Base-by-base conservation (phyloP, 73 alveolate genomes). In the Blepharisma japonicum region DNA sequence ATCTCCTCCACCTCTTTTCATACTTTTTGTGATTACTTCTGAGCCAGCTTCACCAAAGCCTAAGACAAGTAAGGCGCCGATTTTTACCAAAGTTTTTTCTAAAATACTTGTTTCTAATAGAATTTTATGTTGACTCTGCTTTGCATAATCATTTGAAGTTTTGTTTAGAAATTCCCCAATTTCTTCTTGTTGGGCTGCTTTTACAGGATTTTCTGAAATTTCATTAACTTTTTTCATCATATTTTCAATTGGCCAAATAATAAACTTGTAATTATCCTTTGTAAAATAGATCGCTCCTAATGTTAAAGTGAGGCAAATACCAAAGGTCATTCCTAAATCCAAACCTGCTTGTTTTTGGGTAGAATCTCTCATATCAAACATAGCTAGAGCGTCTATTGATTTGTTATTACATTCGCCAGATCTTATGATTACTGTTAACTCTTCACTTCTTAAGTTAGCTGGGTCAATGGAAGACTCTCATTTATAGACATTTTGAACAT, bases 41-140 rank as follows among this genome's bases (percentile, higher is more conserved):
- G 94, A 83, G 0, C 98, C 98, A 11, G 98, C 98, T 83, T 93
- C 98, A 0, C 98, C 98, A 85, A 93, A 90, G 8, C 96, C 93
- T 70, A 93, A 79, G 3, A 95, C 95, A n/a, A 93, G 83, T 42
- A 93, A 80, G n/a, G 96, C 96, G 14, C 98, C 98, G 54, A 93
- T 93, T 82, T 93, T 93, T 50, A 87, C 84, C 42, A 93, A 87
- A 47, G 98, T 90, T 76, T 90, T 72, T 68, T 93, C 96, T 55
- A 93, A 70, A 9, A 89, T 77, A 53, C 70, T 93, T 0, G 97
- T 93, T 82, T 93, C 98, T 14, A 20, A 25, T 78, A 77, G 68
- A 21, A 20, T 45, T 68, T 68, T 45, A 7, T 68, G n/a, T 0
- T 68, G 39, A 2, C 3, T 3, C 68, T 53, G 0, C 3, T 32